These are phyloP conservation scores for Sodiomyces alkalinus DNA, from an alignment of 2,329 filamentous ascomycete genomes.

Conservation along the genomic window DNA sequence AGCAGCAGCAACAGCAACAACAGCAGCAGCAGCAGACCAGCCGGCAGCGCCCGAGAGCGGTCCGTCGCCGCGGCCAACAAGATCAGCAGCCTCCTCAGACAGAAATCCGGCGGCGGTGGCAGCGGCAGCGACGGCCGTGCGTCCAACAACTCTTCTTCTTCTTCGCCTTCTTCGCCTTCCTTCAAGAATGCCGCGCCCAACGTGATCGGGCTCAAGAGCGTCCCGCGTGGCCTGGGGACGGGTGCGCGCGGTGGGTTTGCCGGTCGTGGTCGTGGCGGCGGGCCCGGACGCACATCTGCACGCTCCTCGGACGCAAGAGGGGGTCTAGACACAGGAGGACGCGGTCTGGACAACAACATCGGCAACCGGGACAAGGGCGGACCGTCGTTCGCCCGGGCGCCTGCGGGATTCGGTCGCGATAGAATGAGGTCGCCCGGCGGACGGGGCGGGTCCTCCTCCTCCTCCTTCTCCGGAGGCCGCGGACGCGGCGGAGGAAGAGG, in stretches of 20 bases:
- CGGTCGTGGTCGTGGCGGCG: constrained; percentile 8
- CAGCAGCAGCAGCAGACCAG: constrained; percentile 1
- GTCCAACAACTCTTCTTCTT: too few species aligned
- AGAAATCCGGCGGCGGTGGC: constrained; percentile 4
- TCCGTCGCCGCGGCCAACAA: constrained; percentile 18
- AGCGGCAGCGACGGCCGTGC: constrained; percentile 1
- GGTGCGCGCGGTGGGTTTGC: constrained; percentile 11
- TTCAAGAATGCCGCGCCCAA: constrained; percentile 13
- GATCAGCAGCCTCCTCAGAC: constrained; percentile 16
- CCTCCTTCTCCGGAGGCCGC: constrained; percentile 4
- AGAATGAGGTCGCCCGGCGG: neutral
- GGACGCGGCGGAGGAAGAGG: constrained; percentile 7
- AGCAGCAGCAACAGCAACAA: constrained; percentile 6
- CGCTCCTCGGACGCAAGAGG: too few species aligned
- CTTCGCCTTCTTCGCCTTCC: too few species aligned
- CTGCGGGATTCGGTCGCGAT: constrained; percentile 3
- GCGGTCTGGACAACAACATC: too few species aligned
- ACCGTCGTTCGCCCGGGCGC: constrained; percentile 5
- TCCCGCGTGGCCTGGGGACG: constrained; percentile 11
- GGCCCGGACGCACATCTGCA: too few species aligned
- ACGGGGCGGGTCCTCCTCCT: constrained; percentile 5
- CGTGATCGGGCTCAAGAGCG: constrained; percentile 23
- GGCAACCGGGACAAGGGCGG: too few species aligned
- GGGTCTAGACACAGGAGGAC: too few species aligned
- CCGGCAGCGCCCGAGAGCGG: constrained; percentile 13